Evolutionary conservation across 352 stramenopile species (phyloP).

Genomic region (Globisporangium nodosum): DNA sequence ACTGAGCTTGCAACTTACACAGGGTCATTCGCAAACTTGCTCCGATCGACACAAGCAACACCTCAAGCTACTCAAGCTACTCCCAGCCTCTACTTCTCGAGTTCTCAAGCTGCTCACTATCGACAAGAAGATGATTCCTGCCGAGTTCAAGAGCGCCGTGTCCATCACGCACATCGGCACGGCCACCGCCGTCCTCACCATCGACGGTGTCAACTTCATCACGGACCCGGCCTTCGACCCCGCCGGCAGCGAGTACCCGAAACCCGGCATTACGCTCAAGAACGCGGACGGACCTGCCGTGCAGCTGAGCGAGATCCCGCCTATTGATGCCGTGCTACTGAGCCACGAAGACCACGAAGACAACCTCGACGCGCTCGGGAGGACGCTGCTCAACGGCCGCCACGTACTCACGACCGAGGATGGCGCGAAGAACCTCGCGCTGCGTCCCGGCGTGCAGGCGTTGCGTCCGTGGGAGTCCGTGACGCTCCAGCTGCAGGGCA

Average conservation of each 20-base stretch:
- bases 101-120: too few species aligned
- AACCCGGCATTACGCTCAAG: background rate
- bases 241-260: conserved; percentile 13
- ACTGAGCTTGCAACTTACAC: too few species aligned
- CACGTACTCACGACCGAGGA: conserved; percentile 30
- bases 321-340: conserved; percentile 27
- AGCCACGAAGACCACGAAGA: conserved; percentile 36
- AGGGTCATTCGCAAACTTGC: too few species aligned
- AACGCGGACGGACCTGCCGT: too few species aligned
- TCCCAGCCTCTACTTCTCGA: too few species aligned
- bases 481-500: conserved; percentile 21
- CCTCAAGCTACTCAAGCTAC: too few species aligned
- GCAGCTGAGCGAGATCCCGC: conserved; percentile 10
- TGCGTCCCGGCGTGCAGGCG: conserved; percentile 26
- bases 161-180: conserved; percentile 34
- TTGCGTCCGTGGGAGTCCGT: conserved; percentile 26
- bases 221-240: conserved; percentile 27
- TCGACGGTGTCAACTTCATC: conserved; percentile 39
- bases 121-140: conserved; percentile 10
- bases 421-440: conserved; percentile 35
- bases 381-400: conserved; percentile 35
- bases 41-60: too few species aligned
- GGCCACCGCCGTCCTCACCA: conserved; percentile 28
- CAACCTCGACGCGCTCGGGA: conserved; percentile 27
- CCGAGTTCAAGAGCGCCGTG: conserved; percentile 26